Evolutionary conservation across 345 rosid species (phyloP).

Genomic region (Brassica nigra): DNA sequence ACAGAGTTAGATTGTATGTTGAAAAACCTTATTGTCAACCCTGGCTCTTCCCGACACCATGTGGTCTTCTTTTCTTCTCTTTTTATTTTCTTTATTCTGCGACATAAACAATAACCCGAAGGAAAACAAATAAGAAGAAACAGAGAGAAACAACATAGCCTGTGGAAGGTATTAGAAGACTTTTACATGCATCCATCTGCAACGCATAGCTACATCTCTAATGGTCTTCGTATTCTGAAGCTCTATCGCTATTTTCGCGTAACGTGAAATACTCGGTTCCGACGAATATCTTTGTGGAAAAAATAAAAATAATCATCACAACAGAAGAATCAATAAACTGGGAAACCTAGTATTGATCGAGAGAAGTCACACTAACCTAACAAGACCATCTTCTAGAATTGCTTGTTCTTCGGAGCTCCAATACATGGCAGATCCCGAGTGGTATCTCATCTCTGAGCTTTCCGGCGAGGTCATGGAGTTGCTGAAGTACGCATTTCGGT

Average conservation of each 20-base stretch:
- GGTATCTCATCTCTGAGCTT: background rate
- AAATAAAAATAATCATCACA: background rate
- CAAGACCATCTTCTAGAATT: background rate
- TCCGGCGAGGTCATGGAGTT: background rate
- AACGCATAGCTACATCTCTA: constrained; percentile 80
- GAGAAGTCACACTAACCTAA: constrained; percentile 13
- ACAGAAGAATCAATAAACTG: background rate
- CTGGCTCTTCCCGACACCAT: constrained; percentile 52
- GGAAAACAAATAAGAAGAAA: background rate
- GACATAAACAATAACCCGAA: background rate
- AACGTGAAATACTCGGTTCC: constrained; percentile 46
- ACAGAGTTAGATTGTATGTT: background rate
- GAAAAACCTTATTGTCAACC: constrained; percentile 60
- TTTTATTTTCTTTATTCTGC: constrained; percentile 68
- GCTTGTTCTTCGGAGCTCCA: constrained; percentile 22
- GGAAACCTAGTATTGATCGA: background rate
- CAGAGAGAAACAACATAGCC: constrained; percentile 9
- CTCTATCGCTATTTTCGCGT: constrained; percentile 64
- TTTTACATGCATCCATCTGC: constrained; percentile 71
- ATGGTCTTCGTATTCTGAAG: constrained; percentile 62
- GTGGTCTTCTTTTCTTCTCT: constrained; percentile 72
- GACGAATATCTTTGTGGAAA: constrained; percentile 48
- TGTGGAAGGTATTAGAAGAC: background rate
- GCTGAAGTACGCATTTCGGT: background rate
- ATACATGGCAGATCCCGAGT: background rate